phyloP scores from a whole-genome alignment of 257 asterid genomes.

The Parsonsia alboflavescens region DNA sequence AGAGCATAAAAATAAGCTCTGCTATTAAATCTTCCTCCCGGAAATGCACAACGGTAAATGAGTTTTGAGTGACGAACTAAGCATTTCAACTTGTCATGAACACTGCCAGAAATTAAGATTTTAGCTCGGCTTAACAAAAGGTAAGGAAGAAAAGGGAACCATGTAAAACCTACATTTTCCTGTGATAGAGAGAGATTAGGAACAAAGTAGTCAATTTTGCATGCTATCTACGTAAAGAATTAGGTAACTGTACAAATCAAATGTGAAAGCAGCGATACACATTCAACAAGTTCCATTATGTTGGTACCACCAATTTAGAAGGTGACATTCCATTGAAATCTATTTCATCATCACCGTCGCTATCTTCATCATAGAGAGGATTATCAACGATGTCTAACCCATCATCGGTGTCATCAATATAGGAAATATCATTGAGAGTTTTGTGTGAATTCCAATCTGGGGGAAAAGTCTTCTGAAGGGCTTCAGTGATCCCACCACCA shows the following conservation, averaged over 20 bases:
- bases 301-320: not conserved
- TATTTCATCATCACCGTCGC: slow-evolving; percentile 28
- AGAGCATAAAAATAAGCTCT: not conserved
- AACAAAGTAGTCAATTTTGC: not conserved
- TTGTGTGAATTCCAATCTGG: slow-evolving; percentile 94
- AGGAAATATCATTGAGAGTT: slow-evolving; percentile 42
- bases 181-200: not conserved
- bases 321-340: not conserved
- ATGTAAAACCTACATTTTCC: not conserved
- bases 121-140: too few relatives aligned
- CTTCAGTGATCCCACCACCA: slow-evolving; percentile 81
- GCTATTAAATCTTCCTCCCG: not conserved
- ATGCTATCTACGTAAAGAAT: not conserved
- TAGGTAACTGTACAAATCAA: slow-evolving; percentile 1
- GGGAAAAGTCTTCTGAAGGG: slow-evolving; percentile 92
- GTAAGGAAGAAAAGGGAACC: not conserved
- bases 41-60: not conserved
- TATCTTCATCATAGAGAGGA: slow-evolving; percentile 14
- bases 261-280: not conserved
- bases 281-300: not conserved
- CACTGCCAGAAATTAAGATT: too few relatives aligned
- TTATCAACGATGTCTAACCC: slow-evolving; percentile 23
- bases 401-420: slow-evolving; percentile 22
- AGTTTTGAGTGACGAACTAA: too few relatives aligned
- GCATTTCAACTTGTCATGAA: not conserved